Percentiles rank a stretch among this genome's conserved stretches.
phyloP scores from a whole-genome alignment of 805 yeast species.

The Saturnispora saitoi region DNA sequence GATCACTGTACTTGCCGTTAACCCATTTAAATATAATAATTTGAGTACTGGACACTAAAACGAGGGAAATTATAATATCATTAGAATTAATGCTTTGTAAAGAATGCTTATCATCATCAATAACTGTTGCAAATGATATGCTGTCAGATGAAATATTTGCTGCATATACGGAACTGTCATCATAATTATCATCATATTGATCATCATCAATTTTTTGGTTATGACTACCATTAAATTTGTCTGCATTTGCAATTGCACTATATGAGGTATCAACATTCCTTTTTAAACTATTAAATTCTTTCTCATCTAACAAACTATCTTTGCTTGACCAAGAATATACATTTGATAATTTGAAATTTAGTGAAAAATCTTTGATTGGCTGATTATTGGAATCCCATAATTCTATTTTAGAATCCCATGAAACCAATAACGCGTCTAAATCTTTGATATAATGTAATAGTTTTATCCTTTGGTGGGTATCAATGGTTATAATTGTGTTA shows the following conservation, averaged over 20 bases:
- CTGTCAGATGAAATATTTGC: conserved; percentile 21
- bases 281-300: background rate
- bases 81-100: background rate
- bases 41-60: conserved; percentile 7
- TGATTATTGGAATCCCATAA: background rate
- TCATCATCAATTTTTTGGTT: background rate
- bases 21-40: conserved; percentile 10
- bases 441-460: background rate
- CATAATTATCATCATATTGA: background rate
- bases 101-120: background rate
- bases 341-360: background rate
- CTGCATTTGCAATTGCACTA: background rate
- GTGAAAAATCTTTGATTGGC: background rate
- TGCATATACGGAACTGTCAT: background rate
- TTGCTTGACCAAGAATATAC: background rate
- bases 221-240: background rate
- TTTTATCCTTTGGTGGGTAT: conserved; percentile 1
- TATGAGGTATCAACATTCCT: background rate
- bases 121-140: conserved; percentile 27
- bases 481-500: background rate
- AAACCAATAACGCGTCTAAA: background rate
- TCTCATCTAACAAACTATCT: background rate
- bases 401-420: background rate
- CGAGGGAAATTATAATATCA: conserved; percentile 4
- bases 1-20: conserved; percentile 8